Evolutionary conservation across 768 basidiomycete genomes (phyloP).

Genomic region (Hemileccinum rubropunctum): DNA sequence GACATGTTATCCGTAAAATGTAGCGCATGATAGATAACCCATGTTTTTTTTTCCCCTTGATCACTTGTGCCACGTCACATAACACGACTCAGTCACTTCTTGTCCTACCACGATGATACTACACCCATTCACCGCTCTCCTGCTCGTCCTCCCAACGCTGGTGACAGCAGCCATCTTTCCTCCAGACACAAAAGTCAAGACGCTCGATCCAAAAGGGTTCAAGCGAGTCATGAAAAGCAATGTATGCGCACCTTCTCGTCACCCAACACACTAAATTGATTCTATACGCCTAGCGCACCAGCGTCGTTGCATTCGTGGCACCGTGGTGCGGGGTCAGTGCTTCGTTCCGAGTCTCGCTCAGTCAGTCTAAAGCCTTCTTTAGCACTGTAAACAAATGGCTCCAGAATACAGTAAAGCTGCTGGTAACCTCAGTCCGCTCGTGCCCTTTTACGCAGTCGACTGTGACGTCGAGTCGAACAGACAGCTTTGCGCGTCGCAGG

Average conservation of each 20-base stretch:
- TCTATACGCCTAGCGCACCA: constrained; percentile 51
- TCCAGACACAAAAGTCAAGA: constrained; percentile 61
- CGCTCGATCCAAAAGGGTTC: constrained; percentile 68
- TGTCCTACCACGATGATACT: constrained; percentile 26
- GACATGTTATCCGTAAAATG: too few relatives aligned
- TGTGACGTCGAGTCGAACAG: constrained; percentile 85
- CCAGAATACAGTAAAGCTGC: constrained; percentile 88
- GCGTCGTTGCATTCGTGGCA: constrained; percentile 88
- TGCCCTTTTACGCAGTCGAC: constrained; percentile 91
- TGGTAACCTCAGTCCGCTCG: constrained; percentile 68
- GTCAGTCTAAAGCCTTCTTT: background rate
- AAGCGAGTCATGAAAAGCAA: constrained; percentile 71
- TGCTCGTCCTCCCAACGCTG: constrained; percentile 32
- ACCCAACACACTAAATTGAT: background rate
- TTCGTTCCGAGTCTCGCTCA: background rate
- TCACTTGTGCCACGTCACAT: background rate
- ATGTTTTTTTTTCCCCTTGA: too few relatives aligned
- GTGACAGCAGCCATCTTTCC: constrained; percentile 48
- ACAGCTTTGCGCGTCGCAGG: constrained; percentile 77
- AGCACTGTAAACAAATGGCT: constrained; percentile 81
- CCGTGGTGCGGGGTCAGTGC: constrained; percentile 84
- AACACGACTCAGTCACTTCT: background rate
- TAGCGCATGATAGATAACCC: background rate
- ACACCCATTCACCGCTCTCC: constrained; percentile 11
- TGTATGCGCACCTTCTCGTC: constrained; percentile 42